Evolutionary conservation across 495 filamentous ascomycete species (phyloP).

Genomic region (Xeromyces bisporus): DNA sequence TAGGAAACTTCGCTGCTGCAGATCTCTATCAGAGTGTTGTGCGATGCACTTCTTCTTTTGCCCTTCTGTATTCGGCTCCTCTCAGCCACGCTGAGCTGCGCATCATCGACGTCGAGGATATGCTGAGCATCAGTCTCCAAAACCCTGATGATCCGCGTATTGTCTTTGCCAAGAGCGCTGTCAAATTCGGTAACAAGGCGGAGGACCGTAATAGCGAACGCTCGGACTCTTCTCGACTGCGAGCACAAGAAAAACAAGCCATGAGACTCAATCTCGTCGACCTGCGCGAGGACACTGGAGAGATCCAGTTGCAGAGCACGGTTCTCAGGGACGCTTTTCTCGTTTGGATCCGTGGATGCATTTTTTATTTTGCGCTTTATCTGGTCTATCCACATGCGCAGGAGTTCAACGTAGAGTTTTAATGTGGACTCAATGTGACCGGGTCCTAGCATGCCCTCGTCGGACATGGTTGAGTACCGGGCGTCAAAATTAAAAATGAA

Average conservation of each 20-base stretch:
- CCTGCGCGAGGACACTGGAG: slow-evolving; percentile 72
- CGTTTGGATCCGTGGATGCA: slow-evolving; percentile 42
- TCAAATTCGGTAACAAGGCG: slow-evolving; percentile 91
- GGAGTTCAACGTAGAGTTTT: slow-evolving; percentile 77
- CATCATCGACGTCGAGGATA: slow-evolving; percentile 84
- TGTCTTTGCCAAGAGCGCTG: slow-evolving; percentile 65
- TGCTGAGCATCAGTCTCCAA: slow-evolving; percentile 77
- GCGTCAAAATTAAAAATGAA: slow-evolving; percentile 99
- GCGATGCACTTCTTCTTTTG: slow-evolving; percentile 64
- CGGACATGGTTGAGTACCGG: slow-evolving; percentile 91
- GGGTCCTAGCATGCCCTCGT: slow-evolving; percentile 89
- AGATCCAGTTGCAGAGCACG: slow-evolving; percentile 64
- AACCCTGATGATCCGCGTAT: slow-evolving; percentile 69
- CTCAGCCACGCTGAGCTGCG: slow-evolving; percentile 81
- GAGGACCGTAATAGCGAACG: slow-evolving; percentile 82
- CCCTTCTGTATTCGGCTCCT: slow-evolving; percentile 83
- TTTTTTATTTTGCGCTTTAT: slow-evolving; percentile 74
- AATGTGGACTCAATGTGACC: slow-evolving; percentile 92
- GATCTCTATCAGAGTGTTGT: slow-evolving; percentile 79
- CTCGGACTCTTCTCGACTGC: slow-evolving; percentile 72
- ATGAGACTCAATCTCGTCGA: slow-evolving; percentile 93
- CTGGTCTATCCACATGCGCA: slow-evolving; percentile 94
- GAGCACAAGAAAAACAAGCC: slow-evolving; percentile 98
- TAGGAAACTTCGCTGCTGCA: slow-evolving; percentile 92
- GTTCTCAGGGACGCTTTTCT: slow-evolving; percentile 36